Evolutionary conservation across 192 early-diverging fungal genomes (phyloP).

Genomic region (Podila horticola): DNA sequence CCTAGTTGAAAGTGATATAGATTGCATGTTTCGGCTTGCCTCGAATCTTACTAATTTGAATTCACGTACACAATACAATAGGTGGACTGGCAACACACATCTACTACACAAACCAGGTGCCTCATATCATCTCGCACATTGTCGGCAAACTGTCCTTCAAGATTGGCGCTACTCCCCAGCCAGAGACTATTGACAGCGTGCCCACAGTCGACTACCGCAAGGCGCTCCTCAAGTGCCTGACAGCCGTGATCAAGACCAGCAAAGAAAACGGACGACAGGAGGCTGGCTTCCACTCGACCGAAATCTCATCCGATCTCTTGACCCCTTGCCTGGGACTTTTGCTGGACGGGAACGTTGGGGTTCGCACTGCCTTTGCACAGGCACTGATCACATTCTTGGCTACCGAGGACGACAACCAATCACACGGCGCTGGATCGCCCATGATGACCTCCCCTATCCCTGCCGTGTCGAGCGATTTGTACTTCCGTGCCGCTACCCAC

Average conservation of each 20-base stretch:
- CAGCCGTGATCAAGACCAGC: constrained; percentile 52
- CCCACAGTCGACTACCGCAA: constrained; percentile 54
- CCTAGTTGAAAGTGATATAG: background rate
- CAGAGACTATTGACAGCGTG: constrained; percentile 47
- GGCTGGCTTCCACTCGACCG: constrained; percentile 35
- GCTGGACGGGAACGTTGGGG: constrained; percentile 44
- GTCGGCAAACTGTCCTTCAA: constrained; percentile 54
- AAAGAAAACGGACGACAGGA: constrained; percentile 48
- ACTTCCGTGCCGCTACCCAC: constrained; percentile 48
- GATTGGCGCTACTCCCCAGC: constrained; percentile 15
- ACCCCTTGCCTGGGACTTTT: constrained; percentile 50
- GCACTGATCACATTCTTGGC: constrained; percentile 55
- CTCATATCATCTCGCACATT: constrained; percentile 65
- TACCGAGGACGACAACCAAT: constrained; percentile 37
- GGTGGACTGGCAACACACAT: constrained; percentile 64
- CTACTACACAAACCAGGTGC: constrained; percentile 67
- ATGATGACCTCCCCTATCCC: constrained; percentile 32
- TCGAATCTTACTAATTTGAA: background rate
- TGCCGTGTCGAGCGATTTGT: constrained; percentile 32
- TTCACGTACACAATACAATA: constrained; percentile 4
- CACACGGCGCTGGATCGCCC: constrained; percentile 10
- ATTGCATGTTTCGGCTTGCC: background rate
- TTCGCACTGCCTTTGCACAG: constrained; percentile 52
- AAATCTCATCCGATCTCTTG: constrained; percentile 54
- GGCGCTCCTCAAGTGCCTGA: constrained; percentile 59